These are phyloP conservation scores for Calycina herbarum DNA, from an alignment of 2,329 filamentous ascomycete genomes.

Conservation along the genomic window DNA sequence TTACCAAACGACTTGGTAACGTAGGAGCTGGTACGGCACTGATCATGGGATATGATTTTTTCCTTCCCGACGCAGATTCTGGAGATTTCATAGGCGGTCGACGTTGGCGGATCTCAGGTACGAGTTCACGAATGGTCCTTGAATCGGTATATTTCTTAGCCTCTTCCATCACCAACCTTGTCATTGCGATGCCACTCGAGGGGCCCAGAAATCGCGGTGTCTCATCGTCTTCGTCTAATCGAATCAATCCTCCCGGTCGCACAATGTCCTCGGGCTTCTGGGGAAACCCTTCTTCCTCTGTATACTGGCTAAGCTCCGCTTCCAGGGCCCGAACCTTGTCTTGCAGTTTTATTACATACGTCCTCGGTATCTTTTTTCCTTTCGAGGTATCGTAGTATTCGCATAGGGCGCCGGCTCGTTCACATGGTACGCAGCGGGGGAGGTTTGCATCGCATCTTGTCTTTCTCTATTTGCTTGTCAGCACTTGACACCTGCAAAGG, in stretches of 20 bases:
- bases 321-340: slow-evolving; percentile 82
- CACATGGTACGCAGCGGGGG: slow-evolving; percentile 88
- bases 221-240: slow-evolving; percentile 82
- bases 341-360: slow-evolving; percentile 90
- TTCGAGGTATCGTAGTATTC: slow-evolving; percentile 94
- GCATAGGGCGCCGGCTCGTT: slow-evolving; percentile 86
- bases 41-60: slow-evolving; percentile 87
- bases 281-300: slow-evolving; percentile 71
- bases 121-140: slow-evolving; percentile 87
- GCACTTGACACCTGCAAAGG: slow-evolving; percentile 40
- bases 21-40: slow-evolving; percentile 78
- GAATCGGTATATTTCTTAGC: slow-evolving; percentile 91
- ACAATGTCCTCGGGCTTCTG: slow-evolving; percentile 82
- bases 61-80: slow-evolving; percentile 55
- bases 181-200: slow-evolving; percentile 94
- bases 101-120: slow-evolving; percentile 69
- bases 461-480: slow-evolving; percentile 62
- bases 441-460: slow-evolving; percentile 93
- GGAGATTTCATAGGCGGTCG: slow-evolving; percentile 67
- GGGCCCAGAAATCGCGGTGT: slow-evolving; percentile 85
- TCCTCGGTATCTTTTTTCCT: slow-evolving; percentile 80
- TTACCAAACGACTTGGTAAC: slow-evolving; percentile 72
- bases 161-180: slow-evolving; percentile 91
- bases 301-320: slow-evolving; percentile 75
- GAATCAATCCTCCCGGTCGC: slow-evolving; percentile 81